Base-by-base conservation (phyloP, 2,329 filamentous ascomycete species). In the Chaetoscypha palmicola region DNA sequence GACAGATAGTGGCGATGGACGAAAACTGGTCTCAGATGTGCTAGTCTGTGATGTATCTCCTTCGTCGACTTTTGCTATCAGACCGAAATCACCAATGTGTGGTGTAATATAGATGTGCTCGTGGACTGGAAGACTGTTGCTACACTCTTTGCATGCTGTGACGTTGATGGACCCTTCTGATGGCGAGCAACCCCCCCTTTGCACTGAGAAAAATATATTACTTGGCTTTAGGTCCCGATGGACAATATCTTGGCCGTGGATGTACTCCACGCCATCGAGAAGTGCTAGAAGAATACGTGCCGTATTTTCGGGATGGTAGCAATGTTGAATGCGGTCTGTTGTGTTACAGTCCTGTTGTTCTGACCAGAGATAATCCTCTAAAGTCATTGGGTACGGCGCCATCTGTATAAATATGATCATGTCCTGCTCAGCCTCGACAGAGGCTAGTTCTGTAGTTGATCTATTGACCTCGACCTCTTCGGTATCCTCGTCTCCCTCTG, bases 151-250 rank as follows among this genome's bases (percentile, higher is more conserved):
- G 22, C 56, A 60, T 8, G 47, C 46, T 10, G 66, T 63, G 1
- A 73, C 54, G 33, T 73, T 63, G n/a, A 72, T 64, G 16, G 66
- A 69, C 14, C 72, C 69, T 3, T 68, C 60, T n/a, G n/a, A n/a
- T 1, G 66, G 39, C 38, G 64, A 34, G 57, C 57, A 53, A 50
- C 19, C 50, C 2, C 61, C 57, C 3, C 55, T 61, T 14, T 66
- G 61, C n/a, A 70, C 58, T 2, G 73, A 74, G 0, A 85, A 64
- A 60, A 85, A 83, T 21, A 85, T 75, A 51, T 85, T 85, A 2
- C 74, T 76, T 0, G 81, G 81, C 54, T 85, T 85, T 17, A 85
- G 66, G 55, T 85, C 81, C 8, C 80, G 74, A 54, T 85, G 81
- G 0, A 83, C 70, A 37, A 84, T 73, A 4, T 70, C 69, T 46